Evolutionary conservation across 176 grass and related monocot genomes (phyloP).

Genomic region (Ensete glaucum): DNA sequence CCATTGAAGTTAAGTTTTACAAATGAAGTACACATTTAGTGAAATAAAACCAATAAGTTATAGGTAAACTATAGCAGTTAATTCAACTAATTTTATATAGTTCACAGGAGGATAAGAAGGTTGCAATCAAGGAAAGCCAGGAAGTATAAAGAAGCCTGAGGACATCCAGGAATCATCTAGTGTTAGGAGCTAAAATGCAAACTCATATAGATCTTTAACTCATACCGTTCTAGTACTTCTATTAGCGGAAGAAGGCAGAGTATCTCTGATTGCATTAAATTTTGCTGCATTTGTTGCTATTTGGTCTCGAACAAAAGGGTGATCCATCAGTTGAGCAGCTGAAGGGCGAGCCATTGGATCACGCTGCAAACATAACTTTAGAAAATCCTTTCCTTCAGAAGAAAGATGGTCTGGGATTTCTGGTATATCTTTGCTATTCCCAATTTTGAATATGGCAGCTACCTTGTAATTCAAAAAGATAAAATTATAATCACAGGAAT

Average conservation of each 20-base stretch:
- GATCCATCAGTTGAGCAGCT: slow-evolving; percentile 67
- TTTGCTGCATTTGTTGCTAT: slow-evolving; percentile 41
- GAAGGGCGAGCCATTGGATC: slow-evolving; percentile 54
- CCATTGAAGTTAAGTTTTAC: too few relatives aligned
- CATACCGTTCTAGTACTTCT: slow-evolving; percentile 27
- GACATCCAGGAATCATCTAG: background rate
- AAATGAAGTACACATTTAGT: too few relatives aligned
- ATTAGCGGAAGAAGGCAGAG: slow-evolving; percentile 16
- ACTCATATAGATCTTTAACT: background rate
- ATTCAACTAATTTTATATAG: background rate
- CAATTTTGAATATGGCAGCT: slow-evolving; percentile 94
- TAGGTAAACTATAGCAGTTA: background rate
- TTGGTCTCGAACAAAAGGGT: slow-evolving; percentile 84
- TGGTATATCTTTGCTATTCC: slow-evolving; percentile 93
- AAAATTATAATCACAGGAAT: slow-evolving; percentile 3
- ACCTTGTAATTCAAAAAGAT: slow-evolving; percentile 42
- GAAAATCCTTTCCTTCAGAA: slow-evolving; percentile 59
- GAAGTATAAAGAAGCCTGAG: background rate
- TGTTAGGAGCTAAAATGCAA: background rate
- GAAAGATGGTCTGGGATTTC: slow-evolving; percentile 74
- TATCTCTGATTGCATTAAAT: slow-evolving; percentile 29
- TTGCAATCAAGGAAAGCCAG: background rate
- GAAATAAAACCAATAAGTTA: too few relatives aligned
- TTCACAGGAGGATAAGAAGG: background rate
- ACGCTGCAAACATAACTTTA: slow-evolving; percentile 61